Conservation (phyloP, 1,284 basidiomycete species). For the Leccinum angustisporum region DNA sequence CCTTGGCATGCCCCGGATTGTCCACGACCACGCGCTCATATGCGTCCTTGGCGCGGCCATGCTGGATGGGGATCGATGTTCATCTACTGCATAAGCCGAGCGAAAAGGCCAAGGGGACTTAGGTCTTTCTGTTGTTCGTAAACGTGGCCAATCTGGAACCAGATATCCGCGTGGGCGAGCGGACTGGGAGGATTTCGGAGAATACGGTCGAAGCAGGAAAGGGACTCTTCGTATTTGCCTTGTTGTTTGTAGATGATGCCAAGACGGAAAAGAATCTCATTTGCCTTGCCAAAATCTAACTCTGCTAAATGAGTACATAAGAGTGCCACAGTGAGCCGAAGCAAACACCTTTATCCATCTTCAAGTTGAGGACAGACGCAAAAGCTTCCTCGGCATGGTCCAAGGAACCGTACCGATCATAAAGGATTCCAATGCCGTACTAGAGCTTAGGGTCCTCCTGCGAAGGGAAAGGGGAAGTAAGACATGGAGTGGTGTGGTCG, state of each 20-base stretch:
- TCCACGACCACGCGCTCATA: conserved; percentile 96
- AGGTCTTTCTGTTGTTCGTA: conserved; percentile 97
- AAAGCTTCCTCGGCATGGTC: conserved; percentile 99
- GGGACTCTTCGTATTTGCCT: conserved; percentile 83
- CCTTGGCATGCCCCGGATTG: conserved; percentile 94
- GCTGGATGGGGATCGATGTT: conserved; percentile 47
- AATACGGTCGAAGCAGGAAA: conserved; percentile 94
- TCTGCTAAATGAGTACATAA: conserved; percentile 41
- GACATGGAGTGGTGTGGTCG: conserved; percentile 11
- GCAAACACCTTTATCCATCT: conserved; percentile 78
- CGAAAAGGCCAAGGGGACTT: conserved; percentile 30
- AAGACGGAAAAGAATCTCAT: conserved; percentile 97
- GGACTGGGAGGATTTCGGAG: conserved; percentile 94
- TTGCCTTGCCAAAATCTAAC: conserved; percentile 96
- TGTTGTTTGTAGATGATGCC: conserved; percentile 99
- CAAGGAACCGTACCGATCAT: conserved; percentile 96
- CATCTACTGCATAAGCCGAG: conserved; percentile 2
- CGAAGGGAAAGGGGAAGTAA: conserved; percentile 19
- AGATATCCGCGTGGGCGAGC: conserved; percentile 96
- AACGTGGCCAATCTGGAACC: conserved; percentile 99
- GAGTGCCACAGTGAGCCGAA: conserved; percentile 14
- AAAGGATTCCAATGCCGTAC: conserved; percentile 99
- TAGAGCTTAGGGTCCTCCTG: conserved; percentile 96
- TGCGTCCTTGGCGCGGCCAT: conserved; percentile 87
- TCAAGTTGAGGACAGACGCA: conserved; percentile 87